Conservation (phyloP, 2,329 filamentous ascomycete genomes). For the Aspergillus jensenii region DNA sequence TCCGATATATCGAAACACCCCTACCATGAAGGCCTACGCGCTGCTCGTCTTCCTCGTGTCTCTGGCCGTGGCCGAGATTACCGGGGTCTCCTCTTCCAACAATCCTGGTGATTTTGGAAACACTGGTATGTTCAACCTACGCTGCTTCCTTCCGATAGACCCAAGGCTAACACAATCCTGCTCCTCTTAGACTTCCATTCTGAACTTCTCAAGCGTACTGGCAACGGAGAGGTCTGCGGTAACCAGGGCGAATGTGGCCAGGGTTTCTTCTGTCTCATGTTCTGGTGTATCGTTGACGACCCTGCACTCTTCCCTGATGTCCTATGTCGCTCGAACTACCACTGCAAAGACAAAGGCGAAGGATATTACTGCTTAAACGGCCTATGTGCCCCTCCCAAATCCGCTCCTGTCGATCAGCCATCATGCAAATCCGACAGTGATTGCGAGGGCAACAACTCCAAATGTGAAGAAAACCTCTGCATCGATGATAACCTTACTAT, state of each 20-base stretch:
- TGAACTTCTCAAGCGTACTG: not conserved
- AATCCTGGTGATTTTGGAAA: not conserved
- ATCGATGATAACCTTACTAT: not conserved
- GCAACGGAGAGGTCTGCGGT: not conserved
- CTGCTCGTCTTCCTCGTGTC: constrained; percentile 7
- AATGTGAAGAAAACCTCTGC: not conserved
- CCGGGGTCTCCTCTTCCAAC: not conserved
- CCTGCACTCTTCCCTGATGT: not conserved
- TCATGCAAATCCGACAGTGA: not conserved
- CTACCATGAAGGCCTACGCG: constrained; percentile 5
- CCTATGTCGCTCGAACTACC: not conserved
- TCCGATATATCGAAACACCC: not conserved
- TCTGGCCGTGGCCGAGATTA: constrained; percentile 1
- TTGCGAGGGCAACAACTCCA: constrained; percentile 2
- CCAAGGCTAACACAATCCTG: not conserved
- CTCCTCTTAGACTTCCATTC: not conserved
- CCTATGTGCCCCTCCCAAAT: not conserved
- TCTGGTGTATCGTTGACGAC: not conserved
- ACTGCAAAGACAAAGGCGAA: not conserved
- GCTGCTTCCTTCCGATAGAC: not conserved
- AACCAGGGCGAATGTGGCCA: not conserved
- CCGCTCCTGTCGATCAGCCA: not conserved
- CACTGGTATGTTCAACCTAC: constrained; percentile 1
- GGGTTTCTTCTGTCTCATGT: not conserved
- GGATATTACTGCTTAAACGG: not conserved